Evolutionary conservation across 139 green algal species (phyloP).

Genomic region (Chlamydomonas eustigma): DNA sequence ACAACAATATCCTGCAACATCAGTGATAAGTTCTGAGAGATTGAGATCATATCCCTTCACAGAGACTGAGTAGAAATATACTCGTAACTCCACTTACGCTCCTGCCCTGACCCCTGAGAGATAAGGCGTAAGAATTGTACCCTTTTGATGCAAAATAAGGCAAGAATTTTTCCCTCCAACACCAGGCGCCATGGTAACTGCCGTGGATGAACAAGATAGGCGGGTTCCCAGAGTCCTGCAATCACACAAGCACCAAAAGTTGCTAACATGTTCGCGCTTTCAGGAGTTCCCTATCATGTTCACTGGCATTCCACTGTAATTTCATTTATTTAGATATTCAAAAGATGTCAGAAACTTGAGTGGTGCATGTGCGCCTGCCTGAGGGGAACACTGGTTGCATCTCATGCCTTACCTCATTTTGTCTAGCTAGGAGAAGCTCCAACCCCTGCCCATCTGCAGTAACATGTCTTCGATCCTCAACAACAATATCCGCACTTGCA

Average conservation of each 20-base stretch:
- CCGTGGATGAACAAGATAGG: slow-evolving; percentile 88
- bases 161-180: slow-evolving; percentile 80
- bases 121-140: slow-evolving; percentile 67
- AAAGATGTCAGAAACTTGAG: background rate
- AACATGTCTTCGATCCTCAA: background rate
- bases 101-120: slow-evolving; percentile 63
- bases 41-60: background rate
- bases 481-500: too few relatives aligned
- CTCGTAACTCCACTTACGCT: slow-evolving; percentile 20
- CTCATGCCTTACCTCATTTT: background rate
- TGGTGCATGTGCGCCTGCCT: too few relatives aligned
- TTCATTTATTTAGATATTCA: too few relatives aligned
- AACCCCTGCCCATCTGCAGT: slow-evolving; percentile 10
- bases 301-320: too few relatives aligned
- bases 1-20: slow-evolving; percentile 2
- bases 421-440: slow-evolving; percentile 1
- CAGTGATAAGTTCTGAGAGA: background rate
- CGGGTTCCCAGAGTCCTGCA: slow-evolving; percentile 26
- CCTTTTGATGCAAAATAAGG: slow-evolving; percentile 68
- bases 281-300: too few relatives aligned
- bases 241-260: too few relatives aligned
- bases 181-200: slow-evolving; percentile 87
- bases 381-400: too few relatives aligned
- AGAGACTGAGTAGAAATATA: background rate
- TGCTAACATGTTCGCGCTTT: too few relatives aligned